These are phyloP conservation scores for Paecilomyces fulvus DNA, from an alignment of 2,329 filamentous ascomycete genomes.

Conservation along the genomic window DNA sequence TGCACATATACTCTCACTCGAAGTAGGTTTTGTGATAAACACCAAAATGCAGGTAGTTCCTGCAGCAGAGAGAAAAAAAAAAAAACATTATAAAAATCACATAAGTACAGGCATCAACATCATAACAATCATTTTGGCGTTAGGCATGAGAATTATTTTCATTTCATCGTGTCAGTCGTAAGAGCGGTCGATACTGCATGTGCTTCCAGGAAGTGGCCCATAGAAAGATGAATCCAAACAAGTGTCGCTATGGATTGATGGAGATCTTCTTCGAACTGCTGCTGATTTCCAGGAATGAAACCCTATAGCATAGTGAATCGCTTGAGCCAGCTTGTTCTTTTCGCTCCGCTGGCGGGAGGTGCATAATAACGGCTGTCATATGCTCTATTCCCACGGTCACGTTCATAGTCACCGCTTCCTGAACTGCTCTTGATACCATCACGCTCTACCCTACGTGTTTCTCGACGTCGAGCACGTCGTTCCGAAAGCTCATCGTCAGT, in stretches of 20 bases:
- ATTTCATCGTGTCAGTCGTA: conserved; percentile 5
- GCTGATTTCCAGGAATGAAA: neutral
- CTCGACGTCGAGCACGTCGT: conserved; percentile 23
- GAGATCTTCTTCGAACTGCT: neutral
- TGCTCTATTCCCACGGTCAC: conserved; percentile 21
- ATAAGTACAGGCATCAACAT: neutral
- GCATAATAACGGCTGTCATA: conserved; percentile 19
- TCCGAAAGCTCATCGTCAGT: conserved; percentile 34
- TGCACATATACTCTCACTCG: neutral
- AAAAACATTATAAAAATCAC: neutral
- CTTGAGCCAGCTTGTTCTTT: conserved; percentile 36
- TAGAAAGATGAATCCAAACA: neutral
- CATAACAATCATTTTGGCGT: neutral
- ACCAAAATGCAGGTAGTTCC: neutral
- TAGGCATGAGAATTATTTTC: neutral
- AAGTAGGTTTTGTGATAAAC: neutral
- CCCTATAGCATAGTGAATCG: conserved; percentile 30
- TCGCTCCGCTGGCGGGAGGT: conserved; percentile 19
- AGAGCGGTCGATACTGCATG: neutral
- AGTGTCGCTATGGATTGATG: neutral
- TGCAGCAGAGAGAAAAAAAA: neutral
- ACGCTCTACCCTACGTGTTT: conserved; percentile 20
- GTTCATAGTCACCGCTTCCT: conserved; percentile 32
- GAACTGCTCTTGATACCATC: conserved; percentile 32
- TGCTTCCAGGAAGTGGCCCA: neutral